Base-by-base conservation (phyloP, 2,329 filamentous ascomycete species). In the Fusarium illudens region DNA sequence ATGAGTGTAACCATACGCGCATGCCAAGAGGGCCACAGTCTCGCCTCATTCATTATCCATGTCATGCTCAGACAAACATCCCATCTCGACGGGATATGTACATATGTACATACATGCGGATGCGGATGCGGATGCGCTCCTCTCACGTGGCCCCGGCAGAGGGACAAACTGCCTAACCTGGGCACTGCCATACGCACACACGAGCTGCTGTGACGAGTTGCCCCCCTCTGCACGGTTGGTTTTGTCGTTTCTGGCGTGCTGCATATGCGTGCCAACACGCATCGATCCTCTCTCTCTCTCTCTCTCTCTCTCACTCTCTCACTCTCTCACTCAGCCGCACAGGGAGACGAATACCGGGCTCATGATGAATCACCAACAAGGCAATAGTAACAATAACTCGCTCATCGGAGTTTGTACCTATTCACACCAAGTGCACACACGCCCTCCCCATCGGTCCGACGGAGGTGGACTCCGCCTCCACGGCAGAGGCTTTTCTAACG, bases 271-370 rank as follows among this genome's bases (percentile, higher is more conserved):
- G n/a, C n/a, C n/a, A n/a, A n/a, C n/a, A n/a, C n/a, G n/a, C n/a
- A n/a, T n/a, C n/a, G n/a, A n/a, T n/a, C n/a, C n/a, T n/a, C n/a
- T n/a, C n/a, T n/a, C n/a, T n/a, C n/a, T n/a, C n/a, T n/a, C n/a
- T n/a, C n/a, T n/a, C n/a, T n/a, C n/a, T n/a, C n/a, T n/a, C n/a
- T n/a, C n/a, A n/a, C n/a, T n/a, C n/a, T n/a, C n/a, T n/a, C n/a
- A 32, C 33, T 13, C 39, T 67, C 60, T 60, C 36, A 62, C 37
- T 49, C 62, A 68, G 65, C 65, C 62, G 65, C 59, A 67, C 53
- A 20, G 49, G 51, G 63, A 58, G 19, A 48, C 53, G 17, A 20
- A 39, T 12, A 51, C 62, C 58, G 34, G 39, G 15, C 15, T 33
- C 32, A 3, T 33, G 11, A 33, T 33, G 11, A 33, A 37, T 37